Percentiles rank a stretch among this genome's conserved stretches.
These are phyloP conservation scores for Recurvomyces mirabilis DNA, from an alignment of 495 filamentous ascomycete genomes.

Conservation along the genomic window DNA sequence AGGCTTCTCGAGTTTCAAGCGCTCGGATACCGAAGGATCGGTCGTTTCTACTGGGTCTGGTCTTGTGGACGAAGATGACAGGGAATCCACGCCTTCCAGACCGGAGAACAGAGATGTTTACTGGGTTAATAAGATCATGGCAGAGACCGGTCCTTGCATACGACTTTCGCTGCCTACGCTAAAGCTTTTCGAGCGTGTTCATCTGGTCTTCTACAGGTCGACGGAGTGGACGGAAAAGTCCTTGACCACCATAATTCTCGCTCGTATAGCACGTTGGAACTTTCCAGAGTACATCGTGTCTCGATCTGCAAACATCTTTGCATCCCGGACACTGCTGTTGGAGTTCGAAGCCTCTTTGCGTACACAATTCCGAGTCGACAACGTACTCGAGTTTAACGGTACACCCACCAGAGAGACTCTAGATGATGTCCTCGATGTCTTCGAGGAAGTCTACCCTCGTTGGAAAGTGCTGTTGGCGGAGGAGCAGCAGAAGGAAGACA, in stretches of 20 bases:
- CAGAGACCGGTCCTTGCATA: slow-evolving; percentile 71
- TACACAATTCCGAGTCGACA: slow-evolving; percentile 73
- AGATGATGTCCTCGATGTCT: slow-evolving; percentile 57
- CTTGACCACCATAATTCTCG: slow-evolving; percentile 86
- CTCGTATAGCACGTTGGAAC: slow-evolving; percentile 73
- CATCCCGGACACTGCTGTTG: slow-evolving; percentile 58
- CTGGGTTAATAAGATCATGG: slow-evolving; percentile 65
- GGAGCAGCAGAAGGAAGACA: slow-evolving; percentile 71
- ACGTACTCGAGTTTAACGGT: slow-evolving; percentile 71
- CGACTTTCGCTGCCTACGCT: slow-evolving; percentile 63
- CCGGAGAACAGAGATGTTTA: slow-evolving; percentile 40
- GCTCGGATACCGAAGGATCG: slow-evolving; percentile 40
- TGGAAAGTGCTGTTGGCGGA: slow-evolving; percentile 66
- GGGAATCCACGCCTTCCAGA: slow-evolving; percentile 14
- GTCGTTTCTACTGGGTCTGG: slow-evolving; percentile 16
- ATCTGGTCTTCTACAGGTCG: slow-evolving; percentile 90
- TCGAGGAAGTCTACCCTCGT: slow-evolving; percentile 63
- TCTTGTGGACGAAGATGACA: slow-evolving; percentile 7
- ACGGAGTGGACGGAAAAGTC: slow-evolving; percentile 98
- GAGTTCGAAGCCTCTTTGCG: slow-evolving; percentile 85
- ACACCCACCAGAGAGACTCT: slow-evolving; percentile 54
- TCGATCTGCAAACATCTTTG: slow-evolving; percentile 79
- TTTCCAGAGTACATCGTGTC: slow-evolving; percentile 88
- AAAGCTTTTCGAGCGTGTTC: slow-evolving; percentile 83
- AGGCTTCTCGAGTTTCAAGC: slow-evolving; percentile 45